phyloP scores from a whole-genome alignment of 2,329 filamentous ascomycete genomes.

The Fusarium guadeloupense region DNA sequence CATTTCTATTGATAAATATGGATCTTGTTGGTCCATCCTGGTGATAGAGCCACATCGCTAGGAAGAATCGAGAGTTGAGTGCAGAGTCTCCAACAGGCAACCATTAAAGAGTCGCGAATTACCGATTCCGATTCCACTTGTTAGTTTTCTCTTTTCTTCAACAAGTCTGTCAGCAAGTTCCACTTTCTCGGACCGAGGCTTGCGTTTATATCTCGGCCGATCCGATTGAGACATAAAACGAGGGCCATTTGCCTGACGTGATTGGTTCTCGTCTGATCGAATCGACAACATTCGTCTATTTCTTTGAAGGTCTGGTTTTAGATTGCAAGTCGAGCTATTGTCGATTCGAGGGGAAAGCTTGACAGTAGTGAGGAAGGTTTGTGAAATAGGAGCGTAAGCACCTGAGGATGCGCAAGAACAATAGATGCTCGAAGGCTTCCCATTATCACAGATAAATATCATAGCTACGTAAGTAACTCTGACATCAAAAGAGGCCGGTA shows the following conservation, averaged over 20 bases:
- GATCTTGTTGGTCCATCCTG: conserved; percentile 6
- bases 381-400: background rate
- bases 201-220: conserved; percentile 15
- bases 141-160: conserved; percentile 22
- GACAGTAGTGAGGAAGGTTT: background rate
- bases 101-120: conserved; percentile 18
- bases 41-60: conserved; percentile 21
- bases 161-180: conserved; percentile 7
- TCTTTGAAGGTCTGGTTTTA: conserved; percentile 7
- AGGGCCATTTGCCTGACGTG: conserved; percentile 4
- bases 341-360: background rate
- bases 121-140: conserved; percentile 4
- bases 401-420: background rate
- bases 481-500: background rate
- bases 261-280: conserved; percentile 15
- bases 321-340: conserved; percentile 5
- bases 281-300: conserved; percentile 4
- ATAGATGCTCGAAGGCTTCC: background rate
- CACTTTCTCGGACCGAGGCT: conserved; percentile 22
- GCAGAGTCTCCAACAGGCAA: conserved; percentile 33
- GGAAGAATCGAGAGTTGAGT: conserved; percentile 30
- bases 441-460: background rate
- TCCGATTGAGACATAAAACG: conserved; percentile 15
- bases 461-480: conserved; percentile 7
- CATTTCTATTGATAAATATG: conserved; percentile 10